Base-by-base conservation (phyloP, 306 rosid species). In the Trifolium fragiferum region DNA sequence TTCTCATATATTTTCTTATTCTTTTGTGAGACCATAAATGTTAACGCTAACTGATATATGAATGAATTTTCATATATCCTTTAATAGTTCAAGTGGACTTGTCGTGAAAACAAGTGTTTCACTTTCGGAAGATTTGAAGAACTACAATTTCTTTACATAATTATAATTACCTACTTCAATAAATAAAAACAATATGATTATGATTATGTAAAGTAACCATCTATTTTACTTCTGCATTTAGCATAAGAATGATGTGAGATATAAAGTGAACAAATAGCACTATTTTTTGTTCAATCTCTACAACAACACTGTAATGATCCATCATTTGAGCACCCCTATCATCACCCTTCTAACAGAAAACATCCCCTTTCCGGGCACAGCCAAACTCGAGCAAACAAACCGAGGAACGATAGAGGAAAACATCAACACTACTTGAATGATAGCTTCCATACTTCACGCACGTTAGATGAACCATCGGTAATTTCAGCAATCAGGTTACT, bases 391-490 rank as follows among this genome's bases (percentile, higher is more conserved):
- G 73, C 72, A 41, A 60, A 40, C 25, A 71, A 71, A 61, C 66
- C 15, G 0, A 3, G 66, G 70, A 58, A 41, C 38, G 18, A 25
- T 11, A 71, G 47, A 55, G 9, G 60, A 65, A 40, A 64, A 37
- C 57, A 46, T 44, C 72, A 65, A 43, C 46, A 82, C 82, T 87
- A 83, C 84, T 87, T 93, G 82, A 80, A 78, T 9, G 89, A 74
- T 78, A 91, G 88, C 91, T 88, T 91, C 98, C 96, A 89, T 70
- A 93, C 91, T 91, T 93, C 98, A 53, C 96, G 88, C 43, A 92
- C 92, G 67, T 91, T 93, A 16, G 98, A 93, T 18, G 96, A 87
- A 64, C 98, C 98, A 74, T 93, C 98, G 11, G 97, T 85, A 81
- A 93, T 91, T 86, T 88, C 97, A n/a, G 88, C 88, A 66, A 89